Evolutionary conservation across 2,329 filamentous ascomycete species (phyloP).

Genomic region (Xylariaceae sp.): DNA sequence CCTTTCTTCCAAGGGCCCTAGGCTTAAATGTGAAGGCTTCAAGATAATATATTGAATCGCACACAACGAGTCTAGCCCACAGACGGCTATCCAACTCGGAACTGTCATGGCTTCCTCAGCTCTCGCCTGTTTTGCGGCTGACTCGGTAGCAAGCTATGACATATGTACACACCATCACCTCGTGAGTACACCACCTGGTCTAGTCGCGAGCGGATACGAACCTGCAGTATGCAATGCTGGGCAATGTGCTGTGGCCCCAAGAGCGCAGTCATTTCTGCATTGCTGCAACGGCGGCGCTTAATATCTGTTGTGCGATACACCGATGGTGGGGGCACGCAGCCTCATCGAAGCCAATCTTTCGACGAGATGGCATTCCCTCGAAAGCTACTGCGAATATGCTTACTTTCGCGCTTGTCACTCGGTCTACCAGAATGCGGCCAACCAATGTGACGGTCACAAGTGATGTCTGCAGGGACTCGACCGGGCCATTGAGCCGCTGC

Average conservation of each 20-base stretch:
- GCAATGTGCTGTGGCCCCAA: too few species aligned
- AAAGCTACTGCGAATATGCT: slow-evolving; percentile 4
- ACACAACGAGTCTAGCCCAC: slow-evolving; percentile 3
- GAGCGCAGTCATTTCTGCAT: slow-evolving; percentile 3
- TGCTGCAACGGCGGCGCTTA: slow-evolving; percentile 18
- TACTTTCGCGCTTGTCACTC: slow-evolving; percentile 11
- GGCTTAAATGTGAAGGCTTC: too few species aligned
- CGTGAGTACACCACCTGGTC: slow-evolving; percentile 4
- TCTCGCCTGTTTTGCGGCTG: slow-evolving; percentile 14
- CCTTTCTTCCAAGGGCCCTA: too few species aligned
- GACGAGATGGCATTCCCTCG: background rate
- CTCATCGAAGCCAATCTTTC: slow-evolving; percentile 12
- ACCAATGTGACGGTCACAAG: slow-evolving; percentile 2
- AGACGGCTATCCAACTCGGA: slow-evolving; percentile 5
- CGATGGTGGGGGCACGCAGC: slow-evolving; percentile 8
- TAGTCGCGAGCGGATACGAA: slow-evolving; percentile 11
- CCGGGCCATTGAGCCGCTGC: slow-evolving; percentile 12
- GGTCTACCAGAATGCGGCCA: slow-evolving; percentile 2
- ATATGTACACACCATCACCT: slow-evolving; percentile 3
- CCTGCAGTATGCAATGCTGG: background rate
- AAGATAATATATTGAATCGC: background rate
- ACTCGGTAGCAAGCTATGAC: slow-evolving; percentile 8
- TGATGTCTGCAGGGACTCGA: background rate
- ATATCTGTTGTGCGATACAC: slow-evolving; percentile 9
- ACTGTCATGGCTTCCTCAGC: slow-evolving; percentile 11